phyloP scores from a whole-genome alignment of 2,329 filamentous ascomycete species.

The Xylariaceae sp. region DNA sequence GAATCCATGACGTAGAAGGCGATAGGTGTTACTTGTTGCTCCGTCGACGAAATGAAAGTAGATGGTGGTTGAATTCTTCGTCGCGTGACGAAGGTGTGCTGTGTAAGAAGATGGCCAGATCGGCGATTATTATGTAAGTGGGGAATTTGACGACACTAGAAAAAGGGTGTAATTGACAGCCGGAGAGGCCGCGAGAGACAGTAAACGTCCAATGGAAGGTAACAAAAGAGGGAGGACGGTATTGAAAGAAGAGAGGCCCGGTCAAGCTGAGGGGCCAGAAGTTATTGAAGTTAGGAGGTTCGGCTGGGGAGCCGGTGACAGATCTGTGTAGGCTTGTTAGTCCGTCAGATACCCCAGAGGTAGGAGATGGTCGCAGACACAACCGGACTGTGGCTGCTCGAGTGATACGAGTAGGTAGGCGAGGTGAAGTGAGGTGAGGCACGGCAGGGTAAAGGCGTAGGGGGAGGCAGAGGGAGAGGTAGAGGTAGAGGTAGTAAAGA shows the following conservation, averaged over 20 bases:
- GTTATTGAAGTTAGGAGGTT: constrained; percentile 3
- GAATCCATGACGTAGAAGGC: constrained; percentile 28
- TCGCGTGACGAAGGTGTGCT: constrained; percentile 16
- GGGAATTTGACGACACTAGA: constrained; percentile 22
- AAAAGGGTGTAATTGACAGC: constrained; percentile 13
- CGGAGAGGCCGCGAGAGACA: constrained; percentile 9
- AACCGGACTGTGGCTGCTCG: background rate
- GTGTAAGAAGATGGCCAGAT: constrained; percentile 28
- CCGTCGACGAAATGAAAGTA: background rate
- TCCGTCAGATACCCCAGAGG: too few relatives aligned
- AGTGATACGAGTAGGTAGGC: background rate
- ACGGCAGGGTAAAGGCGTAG: background rate
- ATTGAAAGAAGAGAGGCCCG: constrained; percentile 1
- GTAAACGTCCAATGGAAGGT: constrained; percentile 1
- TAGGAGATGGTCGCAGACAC: background rate
- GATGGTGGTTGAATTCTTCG: constrained; percentile 13
- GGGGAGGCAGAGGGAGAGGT: background rate
- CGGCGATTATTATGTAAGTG: constrained; percentile 37
- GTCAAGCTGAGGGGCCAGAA: constrained; percentile 3
- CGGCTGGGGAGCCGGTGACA: background rate
- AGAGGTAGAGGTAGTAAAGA: background rate
- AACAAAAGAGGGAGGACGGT: constrained; percentile 4
- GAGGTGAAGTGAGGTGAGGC: too few relatives aligned
- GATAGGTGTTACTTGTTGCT: background rate
- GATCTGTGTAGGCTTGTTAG: background rate